Evolutionary conservation across 2,329 filamentous ascomycete genomes (phyloP).

Genomic region (Neopestalotiopsis sp.): DNA sequence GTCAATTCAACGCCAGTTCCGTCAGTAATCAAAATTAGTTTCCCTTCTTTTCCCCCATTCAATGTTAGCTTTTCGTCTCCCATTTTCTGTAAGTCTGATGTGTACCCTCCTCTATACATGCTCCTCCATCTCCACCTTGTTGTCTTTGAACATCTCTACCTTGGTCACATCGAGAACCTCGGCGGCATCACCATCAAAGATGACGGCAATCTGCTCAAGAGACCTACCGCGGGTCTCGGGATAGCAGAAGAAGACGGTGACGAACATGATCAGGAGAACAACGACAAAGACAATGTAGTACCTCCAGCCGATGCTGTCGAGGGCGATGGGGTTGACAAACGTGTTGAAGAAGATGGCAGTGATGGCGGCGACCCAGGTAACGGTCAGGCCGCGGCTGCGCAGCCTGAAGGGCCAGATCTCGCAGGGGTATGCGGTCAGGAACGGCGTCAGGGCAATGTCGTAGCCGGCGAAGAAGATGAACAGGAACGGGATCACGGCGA

Average conservation of each 20-base stretch:
- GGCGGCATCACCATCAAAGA: slow-evolving; percentile 22
- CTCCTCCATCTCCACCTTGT: background rate
- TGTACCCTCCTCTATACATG: background rate
- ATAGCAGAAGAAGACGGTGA: slow-evolving; percentile 42
- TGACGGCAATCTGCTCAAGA: slow-evolving; percentile 26
- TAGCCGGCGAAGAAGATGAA: slow-evolving; percentile 46
- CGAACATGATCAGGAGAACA: slow-evolving; percentile 28
- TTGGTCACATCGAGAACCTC: background rate
- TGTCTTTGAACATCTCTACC: background rate
- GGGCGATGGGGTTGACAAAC: slow-evolving; percentile 49
- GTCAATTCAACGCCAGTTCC: background rate
- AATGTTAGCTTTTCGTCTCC: too few species aligned
- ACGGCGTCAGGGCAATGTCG: slow-evolving; percentile 37
- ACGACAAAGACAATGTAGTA: slow-evolving; percentile 52
- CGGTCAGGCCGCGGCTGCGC: slow-evolving; percentile 51
- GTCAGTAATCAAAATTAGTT: too few species aligned
- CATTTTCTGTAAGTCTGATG: too few species aligned
- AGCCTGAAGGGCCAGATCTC: slow-evolving; percentile 56
- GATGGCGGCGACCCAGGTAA: slow-evolving; percentile 23
- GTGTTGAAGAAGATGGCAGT: slow-evolving; percentile 28
- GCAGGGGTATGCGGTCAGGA: slow-evolving; percentile 46
- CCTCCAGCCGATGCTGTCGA: slow-evolving; percentile 47
- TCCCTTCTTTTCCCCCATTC: too few species aligned
- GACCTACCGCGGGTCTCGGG: slow-evolving; percentile 29
- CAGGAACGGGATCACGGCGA: slow-evolving; percentile 46